Percentiles rank a stretch among this genome's conserved stretches.
These are phyloP conservation scores for Boletus pseudo-olivaceus DNA, from an alignment of 768 basidiomycete genomes.

Conservation along the genomic window DNA sequence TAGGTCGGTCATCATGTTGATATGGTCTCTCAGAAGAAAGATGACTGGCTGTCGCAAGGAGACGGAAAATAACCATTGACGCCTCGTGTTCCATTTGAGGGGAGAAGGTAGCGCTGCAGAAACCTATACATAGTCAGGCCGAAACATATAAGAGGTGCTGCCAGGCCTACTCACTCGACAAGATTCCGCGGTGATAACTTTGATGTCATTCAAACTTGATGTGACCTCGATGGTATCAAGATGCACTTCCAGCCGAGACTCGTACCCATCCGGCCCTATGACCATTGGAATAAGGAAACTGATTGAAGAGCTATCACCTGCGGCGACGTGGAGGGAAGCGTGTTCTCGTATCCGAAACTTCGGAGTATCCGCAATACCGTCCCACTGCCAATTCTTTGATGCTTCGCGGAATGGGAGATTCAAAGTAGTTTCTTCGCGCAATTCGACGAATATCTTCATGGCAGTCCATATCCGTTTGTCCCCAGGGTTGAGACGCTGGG, in stretches of 20 bases:
- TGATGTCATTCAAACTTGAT: slow-evolving; percentile 87
- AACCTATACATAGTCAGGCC: slow-evolving; percentile 39
- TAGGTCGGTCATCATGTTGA: slow-evolving; percentile 93
- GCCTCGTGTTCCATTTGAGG: slow-evolving; percentile 73
- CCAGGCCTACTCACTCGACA: slow-evolving; percentile 52
- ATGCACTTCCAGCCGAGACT: slow-evolving; percentile 75
- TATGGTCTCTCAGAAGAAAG: slow-evolving; percentile 85
- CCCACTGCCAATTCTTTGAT: slow-evolving; percentile 98
- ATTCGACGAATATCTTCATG: slow-evolving; percentile 76
- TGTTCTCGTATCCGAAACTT: slow-evolving; percentile 58
- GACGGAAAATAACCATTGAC: slow-evolving; percentile 77
- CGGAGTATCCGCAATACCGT: slow-evolving; percentile 50
- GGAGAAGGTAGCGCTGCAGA: slow-evolving; percentile 77
- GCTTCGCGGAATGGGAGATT: slow-evolving; percentile 89
- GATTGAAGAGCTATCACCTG: slow-evolving; percentile 81
- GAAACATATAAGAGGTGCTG: slow-evolving; percentile 12
- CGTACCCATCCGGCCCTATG: slow-evolving; percentile 68
- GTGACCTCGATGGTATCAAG: slow-evolving; percentile 73
- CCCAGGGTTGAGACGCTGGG: slow-evolving; percentile 61
- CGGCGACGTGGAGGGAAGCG: slow-evolving; percentile 67
- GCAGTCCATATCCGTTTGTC: slow-evolving; percentile 82
- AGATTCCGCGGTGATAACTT: slow-evolving; percentile 70
- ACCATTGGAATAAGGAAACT: slow-evolving; percentile 84
- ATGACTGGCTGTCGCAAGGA: slow-evolving; percentile 69
- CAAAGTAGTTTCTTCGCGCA: slow-evolving; percentile 72